Evolutionary conservation across 2,329 filamentous ascomycete genomes (phyloP), one percentile per base, ranked within the genome.

Genomic region (Xylaria sp.): DNA sequence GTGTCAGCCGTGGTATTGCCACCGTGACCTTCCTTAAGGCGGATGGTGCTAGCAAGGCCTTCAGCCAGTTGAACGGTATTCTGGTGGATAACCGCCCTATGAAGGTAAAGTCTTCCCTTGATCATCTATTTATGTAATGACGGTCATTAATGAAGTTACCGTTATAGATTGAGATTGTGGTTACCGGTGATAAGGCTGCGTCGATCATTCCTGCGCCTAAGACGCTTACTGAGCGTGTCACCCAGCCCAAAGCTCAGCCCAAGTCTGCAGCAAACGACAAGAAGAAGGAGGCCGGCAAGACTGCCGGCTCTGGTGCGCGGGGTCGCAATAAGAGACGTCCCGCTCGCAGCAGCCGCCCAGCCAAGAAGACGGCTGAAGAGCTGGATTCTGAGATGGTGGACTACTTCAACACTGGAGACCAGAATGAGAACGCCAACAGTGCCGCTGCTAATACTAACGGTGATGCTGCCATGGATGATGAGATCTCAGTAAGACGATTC

Each of bases 341-440:
- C 66, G 77, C 75, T 43, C 88, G 88, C 70, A 89, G 82, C 73
- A 82, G 84, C 68, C 87, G 90, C 72, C 84, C 90, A 69, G 80
- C 88, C 73, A 83, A 96, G 82, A 98, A 98, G 91, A 96, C 93
- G 0, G 88, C 90, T 1, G 94, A 97, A 76, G 94, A 99, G 81
- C 88, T 99, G 25, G 95, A 99, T 77, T 93, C 92, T 4, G 95
- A 99, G 78, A 99, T 99, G 95, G 89, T 88, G 19, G 95, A 98
- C 78, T 99, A 99, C 82, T 98, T 96, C 76, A 87, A 84, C 56
- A 72, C 77, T 28, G 77, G 77, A 42, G 76, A 78, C 63, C 75
- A 79, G 67, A 80, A 77, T 55, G 81, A 81, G 68, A 80, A 78
- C 56, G 69, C 74, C 59, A 79, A 75, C 58, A 85, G 82, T 53